Conservation (phyloP, 148 eudicot species). For the Mesembryanthemum crystallinum region DNA sequence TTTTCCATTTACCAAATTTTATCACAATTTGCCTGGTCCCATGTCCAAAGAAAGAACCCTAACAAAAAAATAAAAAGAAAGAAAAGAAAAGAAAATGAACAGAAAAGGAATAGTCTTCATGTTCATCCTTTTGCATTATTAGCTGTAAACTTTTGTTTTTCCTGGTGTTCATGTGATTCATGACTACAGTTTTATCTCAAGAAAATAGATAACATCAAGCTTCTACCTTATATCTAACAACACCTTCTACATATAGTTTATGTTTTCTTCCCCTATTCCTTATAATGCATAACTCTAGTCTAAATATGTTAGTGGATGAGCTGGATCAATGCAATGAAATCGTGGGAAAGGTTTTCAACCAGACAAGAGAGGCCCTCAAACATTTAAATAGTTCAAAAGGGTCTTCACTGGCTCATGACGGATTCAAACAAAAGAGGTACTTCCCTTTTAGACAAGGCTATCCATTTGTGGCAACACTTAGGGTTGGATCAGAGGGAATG, state of each 20-base stretch:
- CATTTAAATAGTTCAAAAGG: slow-evolving; percentile 41
- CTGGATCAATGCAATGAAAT: slow-evolving; percentile 74
- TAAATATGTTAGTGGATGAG: slow-evolving; percentile 69
- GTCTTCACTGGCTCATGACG: slow-evolving; percentile 36
- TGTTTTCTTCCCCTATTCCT: too few relatives aligned
- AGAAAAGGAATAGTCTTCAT: neutral
- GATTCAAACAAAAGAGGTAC: slow-evolving; percentile 54
- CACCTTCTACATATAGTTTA: too few relatives aligned
- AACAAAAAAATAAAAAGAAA: too few relatives aligned
- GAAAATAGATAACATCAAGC: neutral
- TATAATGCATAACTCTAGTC: slow-evolving; percentile 17
- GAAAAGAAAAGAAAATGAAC: neutral
- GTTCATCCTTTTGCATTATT: neutral
- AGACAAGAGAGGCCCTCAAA: slow-evolving; percentile 29
- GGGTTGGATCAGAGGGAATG: slow-evolving; percentile 89
- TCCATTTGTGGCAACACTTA: slow-evolving; percentile 87
- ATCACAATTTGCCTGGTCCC: too few relatives aligned
- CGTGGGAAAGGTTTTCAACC: slow-evolving; percentile 66
- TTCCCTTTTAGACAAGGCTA: slow-evolving; percentile 89
- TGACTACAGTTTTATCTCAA: neutral
- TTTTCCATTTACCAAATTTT: too few relatives aligned
- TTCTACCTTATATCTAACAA: neutral
- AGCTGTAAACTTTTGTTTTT: neutral
- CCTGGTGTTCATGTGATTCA: too few relatives aligned
- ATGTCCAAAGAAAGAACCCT: too few relatives aligned